A percentile compares a stretch with the other conserved stretches of the same genome.
Conservation (phyloP, 805 yeast genomes). For the Lipomyces spencermartinsiae region DNA sequence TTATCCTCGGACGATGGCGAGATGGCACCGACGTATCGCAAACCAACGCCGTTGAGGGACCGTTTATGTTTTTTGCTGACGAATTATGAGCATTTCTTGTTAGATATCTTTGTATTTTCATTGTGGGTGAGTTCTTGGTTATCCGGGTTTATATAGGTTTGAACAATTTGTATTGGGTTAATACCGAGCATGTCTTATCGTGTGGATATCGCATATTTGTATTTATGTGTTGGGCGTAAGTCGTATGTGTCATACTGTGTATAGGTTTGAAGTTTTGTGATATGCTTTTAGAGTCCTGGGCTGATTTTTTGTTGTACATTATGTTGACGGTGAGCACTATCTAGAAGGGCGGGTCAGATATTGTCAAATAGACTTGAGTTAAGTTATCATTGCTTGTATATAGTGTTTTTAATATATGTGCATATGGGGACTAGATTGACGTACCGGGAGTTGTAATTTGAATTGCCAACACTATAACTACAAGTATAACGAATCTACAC, state of each 20-base stretch:
- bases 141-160: not conserved
- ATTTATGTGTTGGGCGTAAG: not conserved
- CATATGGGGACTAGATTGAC: not conserved
- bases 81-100: slow-evolving; percentile 10
- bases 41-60: slow-evolving; percentile 35
- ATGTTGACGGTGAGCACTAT: not conserved
- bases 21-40: slow-evolving; percentile 28
- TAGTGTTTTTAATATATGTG: not conserved
- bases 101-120: not conserved
- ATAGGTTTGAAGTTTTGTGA: not conserved
- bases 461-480: slow-evolving; percentile 2
- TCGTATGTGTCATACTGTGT: not conserved
- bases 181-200: not conserved
- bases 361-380: not conserved
- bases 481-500: not conserved
- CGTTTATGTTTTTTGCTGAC: slow-evolving; percentile 36
- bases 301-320: not conserved
- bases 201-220: not conserved
- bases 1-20: slow-evolving; percentile 35
- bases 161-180: not conserved
- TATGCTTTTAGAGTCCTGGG: not conserved
- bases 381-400: not conserved
- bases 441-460: not conserved
- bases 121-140: not conserved
- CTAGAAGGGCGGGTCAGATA: no score